Evolutionary conservation across 441 rosid species (phyloP), one percentile per base, ranked within the genome.

Genomic region (Populus tomentosa): DNA sequence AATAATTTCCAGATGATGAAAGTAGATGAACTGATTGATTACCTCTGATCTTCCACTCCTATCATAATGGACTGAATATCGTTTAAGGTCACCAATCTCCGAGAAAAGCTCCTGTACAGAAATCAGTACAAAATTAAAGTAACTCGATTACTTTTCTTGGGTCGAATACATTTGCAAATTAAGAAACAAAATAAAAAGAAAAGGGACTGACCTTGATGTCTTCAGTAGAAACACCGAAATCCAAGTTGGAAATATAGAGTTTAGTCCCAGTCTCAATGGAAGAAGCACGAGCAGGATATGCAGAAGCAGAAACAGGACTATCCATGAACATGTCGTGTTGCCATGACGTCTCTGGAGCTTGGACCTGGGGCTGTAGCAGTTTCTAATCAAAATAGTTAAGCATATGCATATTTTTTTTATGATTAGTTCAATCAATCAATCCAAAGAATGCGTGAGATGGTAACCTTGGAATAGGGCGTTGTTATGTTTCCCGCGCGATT

Each of bases 11-110:
- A 61, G 81, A 83, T 72, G 70, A 79, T 71, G 82, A 75, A 20
- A 63, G 71, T 74, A 78, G 81, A 76, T 53, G 67, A 74, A 71
- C 65, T 71, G 72, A 61, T 32, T 7, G 5, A 71, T 30, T 90
- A 93, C 98, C 98, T 91, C 86, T 38, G 95, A 91, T 88, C 97
- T 87, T 73, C 98, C 98, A 72, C 94, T 93, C 85, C 90, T 88
- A 73, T 93, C 97, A 40, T 88, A 93, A 84, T 90, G 96, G 24
- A 93, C 72, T 1, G 90, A 71, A 82, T 84, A 89, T 10, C 92
- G 92, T 79, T 93, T 93, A 82, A 90, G 80, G 59, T 91, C 95
- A 59, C 98, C 98, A 0, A 93, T 93, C 77, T 91, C 98, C 16
- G 98, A 80, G 76, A 93, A 91, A 46, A 93, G 85, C 80, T 91